A percentile compares a stretch with the other conserved stretches of the same genome.
Evolutionary conservation across 176 grass and related monocot species (phyloP).

Genomic region (Typha latifolia): DNA sequence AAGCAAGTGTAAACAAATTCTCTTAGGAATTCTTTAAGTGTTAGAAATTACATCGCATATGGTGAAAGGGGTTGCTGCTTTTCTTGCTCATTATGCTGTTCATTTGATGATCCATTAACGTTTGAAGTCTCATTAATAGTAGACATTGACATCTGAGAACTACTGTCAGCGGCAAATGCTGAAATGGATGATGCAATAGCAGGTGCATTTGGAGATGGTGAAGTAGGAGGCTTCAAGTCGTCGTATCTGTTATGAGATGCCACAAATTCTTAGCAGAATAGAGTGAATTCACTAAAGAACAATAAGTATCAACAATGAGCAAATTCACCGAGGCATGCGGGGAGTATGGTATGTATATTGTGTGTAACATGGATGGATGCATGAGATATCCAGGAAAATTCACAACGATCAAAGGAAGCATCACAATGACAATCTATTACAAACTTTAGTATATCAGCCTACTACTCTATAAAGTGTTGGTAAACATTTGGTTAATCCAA

Average conservation of each 20-base stretch:
- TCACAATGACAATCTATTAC: too few relatives aligned
- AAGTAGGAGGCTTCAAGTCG: slow-evolving; percentile 40
- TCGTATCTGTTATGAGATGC: slow-evolving; percentile 21
- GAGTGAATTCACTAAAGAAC: not conserved
- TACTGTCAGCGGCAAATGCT: not conserved
- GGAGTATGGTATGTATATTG: too few relatives aligned
- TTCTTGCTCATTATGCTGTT: not conserved
- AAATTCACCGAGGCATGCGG: too few relatives aligned
- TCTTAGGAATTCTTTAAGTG: not conserved
- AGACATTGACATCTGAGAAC: not conserved
- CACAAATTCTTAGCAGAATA: not conserved
- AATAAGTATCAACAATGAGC: not conserved
- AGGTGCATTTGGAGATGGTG: slow-evolving; percentile 26
- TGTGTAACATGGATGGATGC: too few relatives aligned
- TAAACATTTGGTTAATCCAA: too few relatives aligned
- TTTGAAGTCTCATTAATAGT: not conserved
- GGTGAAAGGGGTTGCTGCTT: slow-evolving; percentile 21
- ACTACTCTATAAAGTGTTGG: too few relatives aligned
- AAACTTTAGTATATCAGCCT: too few relatives aligned
- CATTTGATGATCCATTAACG: not conserved
- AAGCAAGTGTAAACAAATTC: not conserved
- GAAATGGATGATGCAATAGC: slow-evolving; percentile 1
- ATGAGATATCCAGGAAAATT: too few relatives aligned
- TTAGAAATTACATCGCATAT: slow-evolving; percentile 23
- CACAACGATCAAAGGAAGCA: too few relatives aligned